phyloP scores from a whole-genome alignment of 2,329 filamentous ascomycete species.

The Colletotrichum sojae region DNA sequence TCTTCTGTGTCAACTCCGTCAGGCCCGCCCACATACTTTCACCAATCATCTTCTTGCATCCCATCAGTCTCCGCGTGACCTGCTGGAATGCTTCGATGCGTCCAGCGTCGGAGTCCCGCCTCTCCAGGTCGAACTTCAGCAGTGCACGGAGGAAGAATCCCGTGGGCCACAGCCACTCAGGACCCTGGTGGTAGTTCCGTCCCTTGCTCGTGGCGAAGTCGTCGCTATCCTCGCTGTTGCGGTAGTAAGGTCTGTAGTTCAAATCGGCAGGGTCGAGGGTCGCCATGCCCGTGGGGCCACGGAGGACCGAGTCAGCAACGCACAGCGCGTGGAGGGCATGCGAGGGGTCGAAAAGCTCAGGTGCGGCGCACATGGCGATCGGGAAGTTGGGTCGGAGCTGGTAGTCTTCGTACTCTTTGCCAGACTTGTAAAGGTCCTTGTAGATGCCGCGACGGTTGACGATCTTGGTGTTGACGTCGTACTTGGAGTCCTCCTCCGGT shows the following conservation, averaged over 20 bases:
- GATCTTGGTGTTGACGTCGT: slow-evolving; percentile 84
- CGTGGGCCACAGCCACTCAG: slow-evolving; percentile 98
- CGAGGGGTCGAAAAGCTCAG: slow-evolving; percentile 83
- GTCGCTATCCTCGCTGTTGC: slow-evolving; percentile 92
- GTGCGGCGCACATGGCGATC: slow-evolving; percentile 95
- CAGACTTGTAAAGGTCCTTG: slow-evolving; percentile 95
- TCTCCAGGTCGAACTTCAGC: slow-evolving; percentile 88
- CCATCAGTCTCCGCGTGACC: slow-evolving; percentile 84
- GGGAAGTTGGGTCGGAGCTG: slow-evolving; percentile 95
- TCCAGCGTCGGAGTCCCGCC: slow-evolving; percentile 74
- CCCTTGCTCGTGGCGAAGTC: slow-evolving; percentile 96
- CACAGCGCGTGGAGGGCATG: slow-evolving; percentile 87
- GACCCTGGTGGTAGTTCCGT: slow-evolving; percentile 97
- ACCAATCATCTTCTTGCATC: slow-evolving; percentile 87
- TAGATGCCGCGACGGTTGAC: slow-evolving; percentile 96
- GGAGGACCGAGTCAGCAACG: slow-evolving; percentile 82
- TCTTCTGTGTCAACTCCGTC: slow-evolving; percentile 92
- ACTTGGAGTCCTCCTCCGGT: slow-evolving; percentile 77
- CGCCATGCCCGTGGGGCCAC: slow-evolving; percentile 93
- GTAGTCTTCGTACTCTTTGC: slow-evolving; percentile 98
- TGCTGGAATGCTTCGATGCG: slow-evolving; percentile 94
- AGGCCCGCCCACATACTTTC: slow-evolving; percentile 90
- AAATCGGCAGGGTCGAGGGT: slow-evolving; percentile 93
- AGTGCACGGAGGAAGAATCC: slow-evolving; percentile 95
- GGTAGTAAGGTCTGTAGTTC: slow-evolving; percentile 95